Percentiles rank a stretch among this genome's conserved stretches.
These are phyloP conservation scores for Trebouxia sp. DNA, from an alignment of 139 green algal species.

Conservation along the genomic window DNA sequence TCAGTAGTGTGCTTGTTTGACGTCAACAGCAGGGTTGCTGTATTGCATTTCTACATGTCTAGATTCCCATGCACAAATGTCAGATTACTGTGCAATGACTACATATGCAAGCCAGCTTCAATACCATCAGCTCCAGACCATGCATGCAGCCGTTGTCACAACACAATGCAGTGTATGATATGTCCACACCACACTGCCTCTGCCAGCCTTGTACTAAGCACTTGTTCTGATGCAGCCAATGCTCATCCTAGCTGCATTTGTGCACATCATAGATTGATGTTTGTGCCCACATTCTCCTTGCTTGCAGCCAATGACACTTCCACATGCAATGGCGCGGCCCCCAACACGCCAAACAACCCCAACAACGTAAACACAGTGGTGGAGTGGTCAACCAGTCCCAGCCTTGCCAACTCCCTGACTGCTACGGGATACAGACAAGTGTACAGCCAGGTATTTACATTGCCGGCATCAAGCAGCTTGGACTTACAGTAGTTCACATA, in stretches of 20 bases:
- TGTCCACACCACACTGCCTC: neutral
- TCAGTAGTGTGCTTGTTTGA: too few relatives aligned
- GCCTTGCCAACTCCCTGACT: neutral
- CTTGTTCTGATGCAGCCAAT: neutral
- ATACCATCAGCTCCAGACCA: too few relatives aligned
- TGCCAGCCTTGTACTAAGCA: neutral
- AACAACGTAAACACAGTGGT: neutral
- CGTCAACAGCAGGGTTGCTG: too few relatives aligned
- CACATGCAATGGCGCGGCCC: neutral
- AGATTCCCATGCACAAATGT: neutral
- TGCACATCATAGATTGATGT: too few relatives aligned
- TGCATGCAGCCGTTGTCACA: too few relatives aligned
- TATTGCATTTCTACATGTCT: neutral
- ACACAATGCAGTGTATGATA: neutral
- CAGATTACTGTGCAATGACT: neutral
- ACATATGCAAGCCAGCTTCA: too few relatives aligned
- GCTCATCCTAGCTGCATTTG: neutral
- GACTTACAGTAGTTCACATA: too few relatives aligned
- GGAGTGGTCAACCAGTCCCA: neutral
- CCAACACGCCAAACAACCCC: neutral
- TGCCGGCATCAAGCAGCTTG: neutral
- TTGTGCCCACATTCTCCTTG: neutral
- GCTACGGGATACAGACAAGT: neutral
- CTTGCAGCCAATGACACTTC: neutral
- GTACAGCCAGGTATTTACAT: constrained; percentile 6